Evolutionary conservation across 169 alveolate genomes (phyloP).

Genomic region (Babesia bigemina): DNA sequence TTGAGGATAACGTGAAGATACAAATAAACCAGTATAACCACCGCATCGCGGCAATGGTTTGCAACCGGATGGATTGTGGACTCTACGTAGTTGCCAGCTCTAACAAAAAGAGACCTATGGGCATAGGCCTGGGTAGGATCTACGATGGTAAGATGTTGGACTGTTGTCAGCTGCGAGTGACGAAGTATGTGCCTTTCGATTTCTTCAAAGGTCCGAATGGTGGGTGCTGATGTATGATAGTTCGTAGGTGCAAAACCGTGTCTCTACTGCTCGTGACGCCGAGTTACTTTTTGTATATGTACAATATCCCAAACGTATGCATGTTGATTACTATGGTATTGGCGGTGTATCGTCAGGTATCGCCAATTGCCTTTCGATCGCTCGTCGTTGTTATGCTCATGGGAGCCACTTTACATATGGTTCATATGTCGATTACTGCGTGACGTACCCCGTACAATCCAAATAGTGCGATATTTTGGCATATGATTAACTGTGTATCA

Average conservation of each 20-base stretch:
- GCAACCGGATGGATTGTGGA: constrained; percentile 53
- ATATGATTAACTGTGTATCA: too few species aligned
- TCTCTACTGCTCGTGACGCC: too few species aligned
- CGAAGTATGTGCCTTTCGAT: constrained; percentile 42
- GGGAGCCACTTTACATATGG: too few species aligned
- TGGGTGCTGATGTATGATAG: neutral
- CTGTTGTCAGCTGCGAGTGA: constrained; percentile 36
- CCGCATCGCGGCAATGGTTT: constrained; percentile 34
- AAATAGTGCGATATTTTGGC: too few species aligned
- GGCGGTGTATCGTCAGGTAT: too few species aligned
- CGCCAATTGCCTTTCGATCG: too few species aligned
- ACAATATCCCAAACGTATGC: too few species aligned
- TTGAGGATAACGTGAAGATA: constrained; percentile 23
- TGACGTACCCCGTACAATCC: too few species aligned
- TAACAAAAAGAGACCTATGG: constrained; percentile 61
- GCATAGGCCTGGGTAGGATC: constrained; percentile 56
- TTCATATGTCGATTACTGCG: too few species aligned
- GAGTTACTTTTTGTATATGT: too few species aligned
- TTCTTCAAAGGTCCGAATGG: constrained; percentile 44
- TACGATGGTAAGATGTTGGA: constrained; percentile 56
- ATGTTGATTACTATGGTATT: too few species aligned
- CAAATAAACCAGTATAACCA: constrained; percentile 41
- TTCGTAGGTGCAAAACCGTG: neutral
- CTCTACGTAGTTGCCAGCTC: constrained; percentile 63
- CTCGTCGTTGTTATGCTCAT: too few species aligned